Evolutionary conservation across 768 basidiomycete species (phyloP), one percentile per base, ranked within the genome.

Genomic region (Termitomyces sp.): DNA sequence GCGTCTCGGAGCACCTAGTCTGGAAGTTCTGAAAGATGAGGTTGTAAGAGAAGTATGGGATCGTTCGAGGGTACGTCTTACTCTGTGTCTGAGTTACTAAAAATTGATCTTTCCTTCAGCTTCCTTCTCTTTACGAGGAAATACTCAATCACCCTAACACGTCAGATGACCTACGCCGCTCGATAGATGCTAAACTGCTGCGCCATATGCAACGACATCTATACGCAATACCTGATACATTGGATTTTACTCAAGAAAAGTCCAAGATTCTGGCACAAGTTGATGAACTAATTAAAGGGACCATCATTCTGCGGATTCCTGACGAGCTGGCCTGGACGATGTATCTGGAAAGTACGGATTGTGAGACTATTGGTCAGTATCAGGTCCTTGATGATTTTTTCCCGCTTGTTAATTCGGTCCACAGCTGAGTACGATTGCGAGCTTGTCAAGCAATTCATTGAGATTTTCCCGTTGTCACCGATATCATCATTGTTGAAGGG

Each of bases 291-390:
- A 80, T 91, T 2, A 76, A 82, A 16, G 95, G 94, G 2, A 83
- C 86, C 32, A 81, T 97, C 3, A 72, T 96, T 6, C 76, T 99
- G 20, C 76, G 79, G 16, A 81, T 95, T 9, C 82, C 85, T 0
- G 89, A 97, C 64, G 88, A 92, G 65, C 68, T 87, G 26, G 93
- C 91, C 0, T 99, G 97, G 96, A 78, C 73, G 27, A 69, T 89
- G 4, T 85, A 80, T 60, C 76, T 98, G 44, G 93, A 98, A 66
- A 81, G 84, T 60, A 82, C 76, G 55, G 88, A 98, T 67, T 79
- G 75, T 39, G 84, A 83, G 27, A 77, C 78, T 5, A 76, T 91
- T 8, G 81, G 93, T 93, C 66, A 66, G 83, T 70, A 26, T 24
- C 34, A 34, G 34, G 20, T 22, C 57, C 53, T 43, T 18, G 50